Base-by-base conservation (phyloP, 75 land plant genomes). In the Selaginella tamariscina region DNA sequence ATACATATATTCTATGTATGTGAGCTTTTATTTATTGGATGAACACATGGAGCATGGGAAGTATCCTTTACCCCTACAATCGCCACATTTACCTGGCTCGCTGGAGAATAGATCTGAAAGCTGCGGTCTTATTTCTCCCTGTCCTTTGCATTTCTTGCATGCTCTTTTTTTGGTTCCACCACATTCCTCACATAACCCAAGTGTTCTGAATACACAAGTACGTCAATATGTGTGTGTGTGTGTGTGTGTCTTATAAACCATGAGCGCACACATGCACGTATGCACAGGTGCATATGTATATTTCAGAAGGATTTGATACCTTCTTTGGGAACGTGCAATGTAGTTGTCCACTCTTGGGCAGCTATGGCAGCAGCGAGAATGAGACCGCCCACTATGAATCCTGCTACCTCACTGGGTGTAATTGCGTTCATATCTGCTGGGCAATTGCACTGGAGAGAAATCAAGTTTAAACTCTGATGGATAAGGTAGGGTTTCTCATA, bases 361-460 rank as follows among this genome's bases (percentile, higher is more conserved):
- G 88, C 80, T 26, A 85, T 29, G 63, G 92, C 81, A 72, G 88
- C 84, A 29, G 75, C 75, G 0, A 85, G 33, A 1, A 88, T 72
- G 27, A 88, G 64, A 30, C 80, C 77, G 1, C 88, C 92, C 2
- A 88, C 92, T 23, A 78, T 86, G 24, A 85, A 67, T 0, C 92
- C 92, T 21, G 92, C 92, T 0, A 83, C 31, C 69, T 88, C 91
- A 65, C 76, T 88, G 13, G 74, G 74, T 29, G 91, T 88, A 27
- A 82, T 70, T 29, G 56, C 74, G 18, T 84, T 69, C 80, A 79
- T 79, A 2, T 1, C 56, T 32, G n/a, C n/a, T n/a, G n/a, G n/a
- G n/a, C n/a, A n/a, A n/a, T n/a, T n/a, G n/a, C n/a, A n/a, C n/a
- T n/a, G n/a, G n/a, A n/a, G n/a, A n/a, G n/a, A n/a, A n/a, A n/a